These are phyloP conservation scores for Cercospora sp. DNA, from an alignment of 2,329 filamentous ascomycete species.

Conservation along the genomic window DNA sequence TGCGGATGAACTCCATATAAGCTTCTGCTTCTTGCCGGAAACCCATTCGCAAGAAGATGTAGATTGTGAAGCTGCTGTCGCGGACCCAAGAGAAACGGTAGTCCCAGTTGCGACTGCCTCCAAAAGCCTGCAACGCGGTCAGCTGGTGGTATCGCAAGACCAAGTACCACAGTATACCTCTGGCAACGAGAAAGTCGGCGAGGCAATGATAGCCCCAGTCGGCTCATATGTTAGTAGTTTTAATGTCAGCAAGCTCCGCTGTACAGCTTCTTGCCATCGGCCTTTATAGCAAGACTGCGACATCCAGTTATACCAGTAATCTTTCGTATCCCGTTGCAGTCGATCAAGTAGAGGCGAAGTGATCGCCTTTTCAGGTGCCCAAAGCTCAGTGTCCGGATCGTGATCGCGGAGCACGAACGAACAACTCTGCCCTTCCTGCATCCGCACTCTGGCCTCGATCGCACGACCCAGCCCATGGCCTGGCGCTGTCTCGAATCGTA, in stretches of 20 bases:
- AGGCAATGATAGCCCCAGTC: background rate
- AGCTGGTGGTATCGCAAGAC: background rate
- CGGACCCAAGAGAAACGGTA: background rate
- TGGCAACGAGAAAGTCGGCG: background rate
- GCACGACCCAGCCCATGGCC: background rate
- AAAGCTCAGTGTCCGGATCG: background rate
- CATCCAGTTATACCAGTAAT: background rate
- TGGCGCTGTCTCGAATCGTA: background rate
- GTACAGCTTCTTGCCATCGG: background rate
- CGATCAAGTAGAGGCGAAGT: background rate
- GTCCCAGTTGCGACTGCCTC: background rate
- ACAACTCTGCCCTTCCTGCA: background rate
- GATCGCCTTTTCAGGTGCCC: background rate
- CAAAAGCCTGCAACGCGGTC: background rate
- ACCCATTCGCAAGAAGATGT: background rate
- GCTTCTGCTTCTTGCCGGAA: background rate
- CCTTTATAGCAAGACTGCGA: background rate
- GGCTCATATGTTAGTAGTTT: background rate
- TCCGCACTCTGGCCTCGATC: background rate
- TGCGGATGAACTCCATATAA: background rate
- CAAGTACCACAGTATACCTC: background rate
- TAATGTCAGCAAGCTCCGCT: background rate
- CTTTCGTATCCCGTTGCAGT: background rate
- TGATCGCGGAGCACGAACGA: background rate
- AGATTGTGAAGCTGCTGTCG: background rate